These are phyloP conservation scores for Leishmania braziliensis DNA, from an alignment of 208 protist species.

Conservation along the genomic window DNA sequence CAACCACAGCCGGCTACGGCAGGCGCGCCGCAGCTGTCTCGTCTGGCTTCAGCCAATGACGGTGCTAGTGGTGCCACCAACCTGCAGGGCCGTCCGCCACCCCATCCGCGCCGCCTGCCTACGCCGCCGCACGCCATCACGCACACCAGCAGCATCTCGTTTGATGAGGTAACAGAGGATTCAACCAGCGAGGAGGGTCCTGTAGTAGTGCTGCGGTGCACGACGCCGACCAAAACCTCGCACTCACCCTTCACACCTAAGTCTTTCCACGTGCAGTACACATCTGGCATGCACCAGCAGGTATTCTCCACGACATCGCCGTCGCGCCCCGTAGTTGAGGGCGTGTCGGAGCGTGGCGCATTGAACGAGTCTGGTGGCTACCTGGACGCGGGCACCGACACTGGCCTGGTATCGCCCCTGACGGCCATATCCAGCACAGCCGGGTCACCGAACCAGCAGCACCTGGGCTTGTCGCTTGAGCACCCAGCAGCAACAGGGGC, in stretches of 20 bases:
- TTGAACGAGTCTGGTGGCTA: not conserved
- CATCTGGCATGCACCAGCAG: conserved; percentile 5
- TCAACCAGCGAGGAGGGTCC: conserved; percentile 32
- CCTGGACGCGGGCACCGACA: not conserved
- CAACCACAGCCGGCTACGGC: not conserved
- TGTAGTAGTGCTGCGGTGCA: conserved; percentile 34
- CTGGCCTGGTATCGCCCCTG: conserved; percentile 17
- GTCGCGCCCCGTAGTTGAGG: not conserved
- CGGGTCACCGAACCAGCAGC: not conserved
- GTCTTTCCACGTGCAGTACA: conserved; percentile 25
- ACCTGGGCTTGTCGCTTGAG: not conserved
- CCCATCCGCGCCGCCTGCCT: conserved; percentile 22
- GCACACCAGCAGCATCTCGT: conserved; percentile 37
- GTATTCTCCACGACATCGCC: not conserved
- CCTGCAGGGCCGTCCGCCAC: conserved; percentile 25
- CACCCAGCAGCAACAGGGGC: not conserved
- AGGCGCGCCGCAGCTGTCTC: not conserved
- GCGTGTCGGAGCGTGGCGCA: not conserved
- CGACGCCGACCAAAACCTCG: conserved; percentile 12
- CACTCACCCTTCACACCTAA: conserved; percentile 13
- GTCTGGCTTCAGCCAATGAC: no score
- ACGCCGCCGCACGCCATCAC: conserved; percentile 34
- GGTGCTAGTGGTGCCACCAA: not conserved
- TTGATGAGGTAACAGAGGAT: conserved; percentile 38
- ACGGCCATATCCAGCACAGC: conserved; percentile 17